A percentile compares a stretch with the other conserved stretches of the same genome.
These are phyloP conservation scores for Saposhnikovia divaricata DNA, from an alignment of 129 eudicot genomes.

Conservation along the genomic window DNA sequence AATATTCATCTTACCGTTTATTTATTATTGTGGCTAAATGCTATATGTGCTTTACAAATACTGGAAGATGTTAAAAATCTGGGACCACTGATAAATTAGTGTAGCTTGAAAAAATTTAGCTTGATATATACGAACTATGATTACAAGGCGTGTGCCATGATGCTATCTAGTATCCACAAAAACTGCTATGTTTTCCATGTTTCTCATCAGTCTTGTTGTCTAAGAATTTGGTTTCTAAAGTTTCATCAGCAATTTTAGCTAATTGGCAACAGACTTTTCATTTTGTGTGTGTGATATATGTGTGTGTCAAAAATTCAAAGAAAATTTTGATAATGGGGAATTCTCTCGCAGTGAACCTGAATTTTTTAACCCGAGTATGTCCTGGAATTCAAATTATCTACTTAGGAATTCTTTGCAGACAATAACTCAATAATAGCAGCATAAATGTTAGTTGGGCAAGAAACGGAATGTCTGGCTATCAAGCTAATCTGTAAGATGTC, in stretches of 20 bases:
- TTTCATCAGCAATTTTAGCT: neutral
- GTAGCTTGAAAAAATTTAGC: neutral
- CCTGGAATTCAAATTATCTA: neutral
- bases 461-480: neutral
- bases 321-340: neutral
- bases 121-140: neutral
- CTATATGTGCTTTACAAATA: neutral
- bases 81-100: neutral
- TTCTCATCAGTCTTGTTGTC: neutral
- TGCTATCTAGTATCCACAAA: neutral
- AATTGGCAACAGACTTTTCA: neutral
- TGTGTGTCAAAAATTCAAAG: neutral
- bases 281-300: neutral
- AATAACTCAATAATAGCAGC: neutral
- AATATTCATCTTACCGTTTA: neutral
- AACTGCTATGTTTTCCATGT: neutral
- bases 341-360: neutral
- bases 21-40: neutral
- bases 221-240: neutral
- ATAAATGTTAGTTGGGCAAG: neutral
- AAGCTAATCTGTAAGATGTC: neutral
- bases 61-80: neutral
- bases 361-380: neutral
- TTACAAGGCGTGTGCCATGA: neutral
- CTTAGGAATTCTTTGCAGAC: neutral